Base-by-base conservation (phyloP, 148 eudicot genomes). In the Vaccinium macrocarpon region DNA sequence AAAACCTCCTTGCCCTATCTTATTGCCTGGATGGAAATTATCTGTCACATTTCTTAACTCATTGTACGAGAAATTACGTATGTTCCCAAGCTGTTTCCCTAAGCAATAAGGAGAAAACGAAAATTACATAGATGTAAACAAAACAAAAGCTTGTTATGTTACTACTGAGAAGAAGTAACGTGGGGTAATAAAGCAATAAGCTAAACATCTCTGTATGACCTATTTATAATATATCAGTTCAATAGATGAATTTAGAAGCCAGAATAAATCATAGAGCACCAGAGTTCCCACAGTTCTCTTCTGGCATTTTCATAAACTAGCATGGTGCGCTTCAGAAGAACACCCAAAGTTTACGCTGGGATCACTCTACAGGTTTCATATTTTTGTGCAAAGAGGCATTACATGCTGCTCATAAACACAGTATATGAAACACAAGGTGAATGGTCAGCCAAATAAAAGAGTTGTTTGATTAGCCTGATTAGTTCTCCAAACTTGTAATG, bases 1-100 rank as follows among this genome's bases (percentile, higher is more conserved):
- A 86, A 94, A 95, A 73, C 98, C 98, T 84, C 98, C 98, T 85
- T 92, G 88, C 71, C 98, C 98, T 61, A 95, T 86, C 88, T 92
- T 93, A 80, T 93, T 92, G 80, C 88, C 84, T 80, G 73, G 82
- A 87, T 88, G 85, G 64, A 95, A 94, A 81, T 92, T 84, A 35
- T 89, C 86, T 8, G 98, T 95, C 78, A 96, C 95, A 38, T 68
- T 83, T 89, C 87, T 86, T 85, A 95, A 62, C 86, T 92, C 98
- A 32, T 87, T 87, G 93, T 89, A 92, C 25, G 92, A 83, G 88
- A 94, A 94, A 52, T 78, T 90, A 80, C 87, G 91, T 84, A 92
- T 90, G 82, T 88, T 90, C 83, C 68, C 88, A 55, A 92, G 87
- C 25, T 86, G 83, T 53, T 76, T 76, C 79, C 94, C 98, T 95